A percentile compares a stretch with the other conserved stretches of the same genome.
These are phyloP conservation scores for Puccinia novopanici DNA, from an alignment of 1,284 basidiomycete genomes.

Conservation along the genomic window DNA sequence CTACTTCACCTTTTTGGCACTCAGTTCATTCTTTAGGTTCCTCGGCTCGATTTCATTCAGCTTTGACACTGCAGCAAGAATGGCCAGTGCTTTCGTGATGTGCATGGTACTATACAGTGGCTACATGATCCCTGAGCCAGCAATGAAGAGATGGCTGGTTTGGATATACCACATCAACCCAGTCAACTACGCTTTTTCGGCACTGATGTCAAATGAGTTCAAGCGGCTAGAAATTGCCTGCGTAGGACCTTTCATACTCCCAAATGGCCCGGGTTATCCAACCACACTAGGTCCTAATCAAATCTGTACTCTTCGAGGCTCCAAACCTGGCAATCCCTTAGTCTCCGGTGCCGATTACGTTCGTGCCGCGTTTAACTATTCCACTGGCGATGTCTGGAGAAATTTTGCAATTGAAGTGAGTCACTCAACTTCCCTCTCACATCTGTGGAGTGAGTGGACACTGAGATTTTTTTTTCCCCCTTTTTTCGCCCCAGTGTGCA, in stretches of 20 bases:
- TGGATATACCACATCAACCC: slow-evolving; percentile 73
- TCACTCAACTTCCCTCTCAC: background rate
- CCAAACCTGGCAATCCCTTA: slow-evolving; percentile 57
- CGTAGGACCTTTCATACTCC: slow-evolving; percentile 56
- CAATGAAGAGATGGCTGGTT: slow-evolving; percentile 85
- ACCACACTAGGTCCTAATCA: slow-evolving; percentile 55
- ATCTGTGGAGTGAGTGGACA: too few species aligned
- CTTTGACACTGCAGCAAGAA: slow-evolving; percentile 64
- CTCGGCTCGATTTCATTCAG: slow-evolving; percentile 61
- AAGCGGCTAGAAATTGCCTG: slow-evolving; percentile 64
- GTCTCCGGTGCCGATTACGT: slow-evolving; percentile 64
- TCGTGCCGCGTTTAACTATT: slow-evolving; percentile 63
- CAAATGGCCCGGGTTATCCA: slow-evolving; percentile 59
- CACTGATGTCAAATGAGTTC: slow-evolving; percentile 80
- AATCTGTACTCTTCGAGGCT: slow-evolving; percentile 62
- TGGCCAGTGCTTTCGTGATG: slow-evolving; percentile 60
- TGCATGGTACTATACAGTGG: slow-evolving; percentile 52
- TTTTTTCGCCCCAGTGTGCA: background rate
- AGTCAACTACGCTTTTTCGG: slow-evolving; percentile 69
- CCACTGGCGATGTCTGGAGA: slow-evolving; percentile 19
- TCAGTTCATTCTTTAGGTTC: slow-evolving; percentile 62
- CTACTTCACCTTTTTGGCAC: slow-evolving; percentile 55
- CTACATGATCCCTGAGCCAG: slow-evolving; percentile 60
- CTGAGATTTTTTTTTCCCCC: background rate
- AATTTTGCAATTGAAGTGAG: slow-evolving; percentile 44